Base-by-base conservation (phyloP, 2,329 filamentous ascomycete species). In the Xylaria sp. region DNA sequence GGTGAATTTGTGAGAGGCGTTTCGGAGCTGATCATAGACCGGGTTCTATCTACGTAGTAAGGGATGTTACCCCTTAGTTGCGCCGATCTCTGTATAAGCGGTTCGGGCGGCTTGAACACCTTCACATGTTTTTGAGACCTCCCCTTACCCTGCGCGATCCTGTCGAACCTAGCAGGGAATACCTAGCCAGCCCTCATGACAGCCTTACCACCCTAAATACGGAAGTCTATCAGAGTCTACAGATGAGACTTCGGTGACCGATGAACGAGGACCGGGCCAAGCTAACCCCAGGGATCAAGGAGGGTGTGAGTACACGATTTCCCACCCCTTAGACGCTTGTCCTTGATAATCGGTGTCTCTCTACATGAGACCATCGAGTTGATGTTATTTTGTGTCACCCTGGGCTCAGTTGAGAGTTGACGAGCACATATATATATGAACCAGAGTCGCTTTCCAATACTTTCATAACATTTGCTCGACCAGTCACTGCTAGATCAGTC, bases 201-300 rank as follows among this genome's bases (percentile, higher is more conserved):
- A 76, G 73, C 72, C 72, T 70, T 74, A 73, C 69, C 69, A 57
- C 54, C 65, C 68, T 63, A 79, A 72, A 77, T 80, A 79, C 71
- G 76, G 79, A 80, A 76, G 78, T 74, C 73, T 78, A 72, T 76
- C 77, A 78, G 77, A 76, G 79, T 80, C 75, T 57, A 72, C 76
- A 77, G 28, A 79, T 77, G 76, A 78, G 75, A 71, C 77, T 82
- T 84, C 82, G 82, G 83, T 82, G 75, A 81, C 83, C 83, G 83
- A 72, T 76, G 51, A 55, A 55, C 74, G 75, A 78, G 76, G 74
- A n/a, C 80, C 81, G 81, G 81, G 79, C 79, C 76, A 77, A 70
- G 67, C 71, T 67, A 66, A 8, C 44, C 34, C 46, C 46, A 76
- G 65, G 74, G 71, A 76, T 72, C 50, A 72, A 70, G 65, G 48